Base-by-base conservation (phyloP, 176 grass and related monocot species). In the Phyllostachys edulis region DNA sequence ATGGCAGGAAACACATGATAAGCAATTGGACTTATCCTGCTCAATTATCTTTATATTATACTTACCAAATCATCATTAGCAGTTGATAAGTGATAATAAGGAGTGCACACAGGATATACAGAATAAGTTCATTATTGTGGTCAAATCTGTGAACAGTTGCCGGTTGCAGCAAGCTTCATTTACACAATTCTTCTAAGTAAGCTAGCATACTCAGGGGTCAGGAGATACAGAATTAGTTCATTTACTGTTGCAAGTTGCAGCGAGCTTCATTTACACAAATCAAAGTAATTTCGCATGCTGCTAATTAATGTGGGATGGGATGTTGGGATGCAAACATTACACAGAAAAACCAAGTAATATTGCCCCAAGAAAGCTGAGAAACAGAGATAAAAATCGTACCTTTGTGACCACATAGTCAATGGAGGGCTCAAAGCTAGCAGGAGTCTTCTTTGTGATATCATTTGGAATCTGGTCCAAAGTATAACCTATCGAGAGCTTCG, bases 341-440 rank as follows among this genome's bases (percentile, higher is more conserved):
- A 39, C 4, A 15, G 32, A 57, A 45, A 27, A 63, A 65, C 13
- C 4, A 60, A n/a, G 67, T 63, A 65, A 5, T 8, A 24, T 42
- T 54, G 36, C 60, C 40, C 42, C 26, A 68, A 41, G 34, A 16
- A 56, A 76, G 74, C 41, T 74, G 47, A 77, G 67, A 73, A 87
- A 73, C 13, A 56, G 56, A 80, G 18, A 40, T 5, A 60, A 71
- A 70, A 56, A 83, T 14, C 14, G 4, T 81, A 94, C 96, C 96
- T 99, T 99, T 51, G 96, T 99, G 73, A 99, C 96, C 15, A 99
- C 96, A 89, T 99, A 99, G 41, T 99, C 96, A 69, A 99, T 99
- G 15, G 96, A 99, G 0, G 96, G 96, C 75, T 99, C 96, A 10
- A 99, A 99, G 92, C 96, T 99, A 20, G 96, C 96, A 65, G 96